Evolutionary conservation across 495 filamentous ascomycete genomes (phyloP), one percentile per base, ranked within the genome.

Genomic region (Thozetella sp.): DNA sequence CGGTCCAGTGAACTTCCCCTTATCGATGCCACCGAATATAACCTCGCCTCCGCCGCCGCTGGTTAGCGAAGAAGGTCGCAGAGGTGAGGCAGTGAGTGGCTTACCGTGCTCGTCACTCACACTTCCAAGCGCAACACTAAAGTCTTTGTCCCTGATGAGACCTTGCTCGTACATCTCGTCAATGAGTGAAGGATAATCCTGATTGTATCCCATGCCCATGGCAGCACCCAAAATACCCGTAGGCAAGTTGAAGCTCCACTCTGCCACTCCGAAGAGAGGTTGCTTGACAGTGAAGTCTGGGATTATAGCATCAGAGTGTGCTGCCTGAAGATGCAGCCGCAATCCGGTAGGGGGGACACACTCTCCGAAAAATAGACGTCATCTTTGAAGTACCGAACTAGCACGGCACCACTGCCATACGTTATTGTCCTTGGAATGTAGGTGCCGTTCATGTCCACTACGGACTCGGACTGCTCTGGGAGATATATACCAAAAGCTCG

Each of bases 1-100:
- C 9, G 76, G 62, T 19, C 92, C 93, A 19, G 78, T 78, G 71
- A 88, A 97, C 72, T 96, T 97, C 43, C 80, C 82, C 0, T 85
- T 89, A 66, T 97, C 89, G 15, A 97, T 82, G 22, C 93, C 93
- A 25, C 93, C 93, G 66, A 97, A 97, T 17, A 97, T 76, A 51
- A 97, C 87, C 26, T 87, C 85, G 22, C 93, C 93, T 22, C 86
- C 88, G 30, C 78, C 83, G 43, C 10, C 3, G 43, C 10, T 11
- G 25, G 87, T 77, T 85, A 71, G 9, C 71, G 63, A 48, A 73
- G 70, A 54, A 76, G 43, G 20, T 48, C 9, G 43, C 4, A 37
- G 17, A 17, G 17, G 6, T 37, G 30, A 37, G 6, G 17, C 19
- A 24, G 25, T 24, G 24, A 22, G 22, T 0, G 23, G 24, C 61